Evolutionary conservation across 139 green algal species (phyloP), one percentile per base, ranked within the genome.

Genomic region (Coccomyxa sp.): DNA sequence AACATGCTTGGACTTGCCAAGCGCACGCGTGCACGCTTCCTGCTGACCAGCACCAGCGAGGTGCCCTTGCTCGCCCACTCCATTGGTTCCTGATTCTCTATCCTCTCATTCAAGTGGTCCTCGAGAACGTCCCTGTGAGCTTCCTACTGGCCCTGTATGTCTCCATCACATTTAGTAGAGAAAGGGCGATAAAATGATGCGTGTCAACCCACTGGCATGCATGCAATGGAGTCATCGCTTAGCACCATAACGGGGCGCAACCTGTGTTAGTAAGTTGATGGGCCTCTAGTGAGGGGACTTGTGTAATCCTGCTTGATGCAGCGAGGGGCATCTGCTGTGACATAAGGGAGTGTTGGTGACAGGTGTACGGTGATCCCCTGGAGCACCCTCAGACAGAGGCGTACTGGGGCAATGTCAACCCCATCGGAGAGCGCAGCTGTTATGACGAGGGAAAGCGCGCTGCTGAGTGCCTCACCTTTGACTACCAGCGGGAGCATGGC

Each of bases 341-440:
- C 21, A 25, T 25, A 11, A 71, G 7, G 18, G 21, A 15, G 18
- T 71, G 63, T 25, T 21, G 18, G 10, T 71, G 63, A 23, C 67
- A 86, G 83, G 95, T 99, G 51, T 99, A 99, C 84, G 97, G 97
- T 28, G 97, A 99, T 88, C 97, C 97, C 9, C 88, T 98, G 82
- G 81, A 99, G 92, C 97, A 99, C 91, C 97, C 97, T 11, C 97
- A 99, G 91, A 97, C 87, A 4, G 97, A 99, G 90, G 81, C 89
- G 12, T 99, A 99, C 91, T 99, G 97, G 96, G 97, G 97, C 81
- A 99, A 99, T 85, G 97, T 99, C 30, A 99, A 99, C 90, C 91
- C 91, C 78, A 99, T 99, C 82, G 97, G 95, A 71, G 97, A 99
- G 91, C 91, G 97, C 67, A 94, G 92, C 25, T 99, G 97, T 90